Conservation (phyloP, 768 basidiomycete species). For the Rhizopogon rudus region DNA sequence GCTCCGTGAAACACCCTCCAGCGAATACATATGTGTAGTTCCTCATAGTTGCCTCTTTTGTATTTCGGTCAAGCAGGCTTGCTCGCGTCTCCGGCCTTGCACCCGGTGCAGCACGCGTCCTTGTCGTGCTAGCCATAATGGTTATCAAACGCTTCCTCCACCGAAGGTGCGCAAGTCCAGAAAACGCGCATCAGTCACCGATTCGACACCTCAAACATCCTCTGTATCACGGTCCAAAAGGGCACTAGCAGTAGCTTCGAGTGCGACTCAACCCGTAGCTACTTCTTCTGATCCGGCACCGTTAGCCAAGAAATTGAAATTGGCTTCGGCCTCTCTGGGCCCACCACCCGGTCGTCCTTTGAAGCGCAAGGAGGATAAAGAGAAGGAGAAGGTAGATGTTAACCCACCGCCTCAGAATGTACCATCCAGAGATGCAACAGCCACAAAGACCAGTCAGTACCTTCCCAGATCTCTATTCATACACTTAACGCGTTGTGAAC, state of each 20-base stretch:
- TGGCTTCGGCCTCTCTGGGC: background rate
- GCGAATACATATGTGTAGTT: conserved; percentile 17
- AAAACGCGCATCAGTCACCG: background rate
- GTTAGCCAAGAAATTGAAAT: background rate
- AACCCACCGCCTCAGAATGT: background rate
- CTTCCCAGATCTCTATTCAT: background rate
- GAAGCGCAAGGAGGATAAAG: no score
- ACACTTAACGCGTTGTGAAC: background rate
- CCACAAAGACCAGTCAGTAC: background rate
- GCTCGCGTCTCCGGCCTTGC: conserved; percentile 24
- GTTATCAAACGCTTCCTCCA: conserved; percentile 20
- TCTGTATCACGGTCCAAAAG: background rate
- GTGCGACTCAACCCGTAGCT: no score
- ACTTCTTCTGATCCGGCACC: background rate
- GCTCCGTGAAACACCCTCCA: conserved; percentile 9
- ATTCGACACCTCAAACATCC: background rate
- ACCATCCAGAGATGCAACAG: background rate
- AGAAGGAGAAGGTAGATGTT: background rate
- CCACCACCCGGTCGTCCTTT: no score
- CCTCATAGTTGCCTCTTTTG: conserved; percentile 16
- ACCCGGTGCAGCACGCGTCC: conserved; percentile 12
- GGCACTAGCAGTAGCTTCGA: background rate
- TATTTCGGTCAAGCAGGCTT: conserved; percentile 5
- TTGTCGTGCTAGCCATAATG: conserved; percentile 3
- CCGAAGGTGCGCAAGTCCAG: conserved; percentile 10